Evolutionary conservation across 441 rosid genomes (phyloP).

Genomic region (Eutrema salsugineum): DNA sequence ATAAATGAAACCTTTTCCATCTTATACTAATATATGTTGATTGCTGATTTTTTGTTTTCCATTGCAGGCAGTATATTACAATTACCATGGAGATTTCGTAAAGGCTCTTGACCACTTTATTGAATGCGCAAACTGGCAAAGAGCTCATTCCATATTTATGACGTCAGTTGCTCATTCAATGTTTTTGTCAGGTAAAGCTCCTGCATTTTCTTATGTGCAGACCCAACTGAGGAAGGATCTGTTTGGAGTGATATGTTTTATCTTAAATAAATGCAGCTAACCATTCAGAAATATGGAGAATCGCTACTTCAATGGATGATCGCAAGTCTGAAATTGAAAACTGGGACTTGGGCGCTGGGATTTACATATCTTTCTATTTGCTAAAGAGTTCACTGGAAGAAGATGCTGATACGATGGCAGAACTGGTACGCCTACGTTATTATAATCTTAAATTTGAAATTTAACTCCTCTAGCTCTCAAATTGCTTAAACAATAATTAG

Average conservation of each 20-base stretch:
- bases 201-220: constrained; percentile 6
- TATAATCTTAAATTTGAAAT: constrained; percentile 3
- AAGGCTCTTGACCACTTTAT: constrained; percentile 91
- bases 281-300: constrained; percentile 77
- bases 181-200: constrained; percentile 70
- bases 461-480: constrained; percentile 2
- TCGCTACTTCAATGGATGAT: constrained; percentile 79
- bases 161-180: constrained; percentile 73
- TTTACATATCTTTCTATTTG: constrained; percentile 68
- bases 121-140: constrained; percentile 85
- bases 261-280: constrained; percentile 49
- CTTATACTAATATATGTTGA: background rate
- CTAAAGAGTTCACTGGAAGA: constrained; percentile 64
- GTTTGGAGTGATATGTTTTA: constrained; percentile 6
- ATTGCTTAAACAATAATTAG: constrained; percentile 5
- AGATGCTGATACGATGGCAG: constrained; percentile 43
- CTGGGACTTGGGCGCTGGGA: constrained; percentile 98
- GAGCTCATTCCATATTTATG: constrained; percentile 81
- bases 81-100: constrained; percentile 60
- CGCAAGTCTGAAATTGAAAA: constrained; percentile 92
- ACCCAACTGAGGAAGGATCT: background rate
- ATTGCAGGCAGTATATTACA: constrained; percentile 77
- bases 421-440: constrained; percentile 48
- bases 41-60: constrained; percentile 1
- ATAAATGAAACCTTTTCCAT: background rate